These are phyloP conservation scores for Trametes pubescens DNA, from an alignment of 1,284 basidiomycete species.

Conservation along the genomic window DNA sequence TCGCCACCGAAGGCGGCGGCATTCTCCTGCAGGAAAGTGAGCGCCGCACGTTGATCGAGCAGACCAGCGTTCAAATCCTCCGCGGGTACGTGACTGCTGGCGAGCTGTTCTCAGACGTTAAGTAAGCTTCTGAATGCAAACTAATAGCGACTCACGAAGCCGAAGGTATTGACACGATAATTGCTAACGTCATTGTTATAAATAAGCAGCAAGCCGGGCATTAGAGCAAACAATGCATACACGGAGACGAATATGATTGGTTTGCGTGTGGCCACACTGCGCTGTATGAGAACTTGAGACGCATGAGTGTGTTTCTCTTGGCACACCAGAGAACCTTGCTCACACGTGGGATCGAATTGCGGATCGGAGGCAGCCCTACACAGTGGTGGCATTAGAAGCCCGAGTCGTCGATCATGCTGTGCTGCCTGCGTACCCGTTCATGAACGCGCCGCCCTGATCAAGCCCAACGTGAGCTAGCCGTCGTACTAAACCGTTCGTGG, in stretches of 20 bases:
- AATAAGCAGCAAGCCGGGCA: neutral
- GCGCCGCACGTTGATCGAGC: conserved; percentile 62
- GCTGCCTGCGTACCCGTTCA: conserved; percentile 46
- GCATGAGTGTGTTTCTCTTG: neutral
- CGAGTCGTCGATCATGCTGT: neutral
- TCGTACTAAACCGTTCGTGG: neutral
- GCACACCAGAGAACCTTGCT: conserved; percentile 18
- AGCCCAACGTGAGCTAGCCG: conserved; percentile 1
- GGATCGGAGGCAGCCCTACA: conserved; percentile 53
- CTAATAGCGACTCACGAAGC: conserved; percentile 54
- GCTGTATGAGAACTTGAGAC: conserved; percentile 54
- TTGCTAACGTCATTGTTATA: conserved; percentile 47
- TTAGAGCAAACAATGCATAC: conserved; percentile 42
- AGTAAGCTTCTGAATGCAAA: neutral
- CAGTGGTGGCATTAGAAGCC: conserved; percentile 12
- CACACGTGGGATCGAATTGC: conserved; percentile 56
- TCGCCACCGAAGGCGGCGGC: conserved; percentile 73
- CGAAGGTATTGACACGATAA: conserved; percentile 66
- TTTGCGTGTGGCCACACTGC: conserved; percentile 55
- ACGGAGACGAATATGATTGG: conserved; percentile 64
- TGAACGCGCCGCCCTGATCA: conserved; percentile 60
- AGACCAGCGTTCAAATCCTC: conserved; percentile 64
- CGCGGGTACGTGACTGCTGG: conserved; percentile 55
- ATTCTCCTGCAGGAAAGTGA: conserved; percentile 68
- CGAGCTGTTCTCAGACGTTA: conserved; percentile 28